Percentiles rank a stretch among this genome's conserved stretches.
These are phyloP conservation scores for Mycena rebaudengoi DNA, from an alignment of 768 basidiomycete species.

Conservation along the genomic window DNA sequence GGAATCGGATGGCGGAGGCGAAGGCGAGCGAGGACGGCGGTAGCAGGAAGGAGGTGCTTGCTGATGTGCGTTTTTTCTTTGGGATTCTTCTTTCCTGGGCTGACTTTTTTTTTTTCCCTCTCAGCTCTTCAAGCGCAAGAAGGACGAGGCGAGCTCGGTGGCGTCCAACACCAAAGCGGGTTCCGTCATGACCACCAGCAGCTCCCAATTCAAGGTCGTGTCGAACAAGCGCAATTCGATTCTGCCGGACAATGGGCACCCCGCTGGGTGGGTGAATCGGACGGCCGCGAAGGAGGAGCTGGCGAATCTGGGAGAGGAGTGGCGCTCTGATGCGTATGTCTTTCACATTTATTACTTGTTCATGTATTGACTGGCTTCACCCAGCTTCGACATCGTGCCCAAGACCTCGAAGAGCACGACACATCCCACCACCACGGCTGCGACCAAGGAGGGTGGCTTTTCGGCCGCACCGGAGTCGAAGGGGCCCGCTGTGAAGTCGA, in stretches of 20 bases:
- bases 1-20: slow-evolving; percentile 79
- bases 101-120: too few species aligned
- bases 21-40: slow-evolving; percentile 45
- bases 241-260: slow-evolving; percentile 68
- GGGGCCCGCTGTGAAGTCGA: too few species aligned
- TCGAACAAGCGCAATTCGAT: slow-evolving; percentile 75
- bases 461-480: too few species aligned
- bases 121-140: slow-evolving; percentile 69
- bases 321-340: slow-evolving; percentile 54
- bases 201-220: slow-evolving; percentile 84
- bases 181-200: slow-evolving; percentile 18
- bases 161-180: not conserved
- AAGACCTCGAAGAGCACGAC: too few species aligned
- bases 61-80: slow-evolving; percentile 53
- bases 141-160: slow-evolving; percentile 43
- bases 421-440: too few species aligned
- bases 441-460: too few species aligned
- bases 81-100: not conserved
- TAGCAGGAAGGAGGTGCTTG: slow-evolving; percentile 60
- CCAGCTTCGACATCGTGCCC: not conserved
- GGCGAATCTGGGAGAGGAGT: slow-evolving; percentile 42
- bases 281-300: slow-evolving; percentile 49
- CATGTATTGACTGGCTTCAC: not conserved
- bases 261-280: slow-evolving; percentile 78
- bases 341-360: not conserved